Evolutionary conservation across 2,329 filamentous ascomycete genomes (phyloP), one percentile per base, ranked within the genome.

Genomic region (Fusarium irregulare): DNA sequence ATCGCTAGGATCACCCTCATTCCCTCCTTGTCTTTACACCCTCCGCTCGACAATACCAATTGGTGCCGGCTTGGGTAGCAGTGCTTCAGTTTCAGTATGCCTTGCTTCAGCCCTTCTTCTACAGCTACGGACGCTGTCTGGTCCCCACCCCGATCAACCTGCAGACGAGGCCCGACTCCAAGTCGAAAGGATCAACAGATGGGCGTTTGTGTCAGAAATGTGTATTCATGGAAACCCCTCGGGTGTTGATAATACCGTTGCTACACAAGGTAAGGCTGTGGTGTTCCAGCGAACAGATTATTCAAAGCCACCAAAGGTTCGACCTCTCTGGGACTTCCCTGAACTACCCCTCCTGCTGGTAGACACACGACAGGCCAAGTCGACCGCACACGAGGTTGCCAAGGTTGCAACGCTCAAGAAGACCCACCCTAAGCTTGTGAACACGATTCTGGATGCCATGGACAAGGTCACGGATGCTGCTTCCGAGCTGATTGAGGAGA

Each of bases 211-310:
- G 1, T 92, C 92, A 25, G 96, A 99, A 80, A 92, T 98, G 89
- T 96, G 94, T 81, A 98, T 98, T 68, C 96, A 99, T 78, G 96
- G 95, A 40, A 98, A 97, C 76, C 96, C 96, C 1, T 97, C 93
- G 1, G 96, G 96, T 0, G 93, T 99, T 45, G 96, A 99, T 81
- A 99, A 99, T 80, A 99, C 96, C 4, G 95, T 99, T 28, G 88
- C 95, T 14, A 92, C 94, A 14, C 93, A 97, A 75, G 96, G 96
- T 60, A 98, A 97, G 81, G 96, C 94, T 0, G 94, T 99, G 2
- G 85, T 98, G 4, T 99, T 97, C 82, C 91, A 95, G 76, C 88
- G 94, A 55, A 87, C 84, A 53, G 92, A 97, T 77, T 93, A 94
- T 79, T 84, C 84, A 61, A 91, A 91, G 77, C 93, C 94, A 4